Base-by-base conservation (phyloP, 495 filamentous ascomycete genomes). In the Monascus purpureus region DNA sequence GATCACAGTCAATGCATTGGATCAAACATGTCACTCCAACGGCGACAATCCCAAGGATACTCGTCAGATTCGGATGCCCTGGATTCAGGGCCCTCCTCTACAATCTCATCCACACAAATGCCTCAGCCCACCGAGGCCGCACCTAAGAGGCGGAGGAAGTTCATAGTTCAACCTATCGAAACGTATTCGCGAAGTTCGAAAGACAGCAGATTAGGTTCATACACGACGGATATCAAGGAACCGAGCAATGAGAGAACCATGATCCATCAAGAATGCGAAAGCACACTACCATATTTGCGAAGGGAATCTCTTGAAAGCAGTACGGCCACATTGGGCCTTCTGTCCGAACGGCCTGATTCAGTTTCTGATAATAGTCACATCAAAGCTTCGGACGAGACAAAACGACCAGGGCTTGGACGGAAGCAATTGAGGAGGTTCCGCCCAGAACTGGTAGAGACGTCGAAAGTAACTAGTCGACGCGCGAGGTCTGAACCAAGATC, bases 121-220 rank as follows among this genome's bases (percentile, higher is more conserved):
- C 8, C 8, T 15, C 22, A 9, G 13, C 22, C 11, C 6, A 20
- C 20, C 4, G 20, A 22, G 5, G 20, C 20, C 9, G 20, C 9
- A 8, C 20, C 32, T 15, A 15, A 17, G 13, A 35, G 6, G 12
- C 17, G 33, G 27, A 31, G 39, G 15, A 37, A 30, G 28, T 24
- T 78, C 38, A 59, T 63, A 3, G 74, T 74, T 1, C 65, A 80
- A 42, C 59, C 73, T 5, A 65, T 76, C 28, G 73, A 78, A 47
- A 77, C 72, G 7, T 67, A 65, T 9, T 59, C 67, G 14, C 53
- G 68, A 18, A 57, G 59, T 5, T 63, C 65, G 41, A 59, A 61
- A 36, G 65, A 61, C 11, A 63, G 65, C 2, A 51, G 68, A 62
- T 32, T 39, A 28, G 27, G 18, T 41, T n/a, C 29, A 28, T 16